phyloP scores from a whole-genome alignment of 176 grass and related monocot species.

The Thalia dealbata region DNA sequence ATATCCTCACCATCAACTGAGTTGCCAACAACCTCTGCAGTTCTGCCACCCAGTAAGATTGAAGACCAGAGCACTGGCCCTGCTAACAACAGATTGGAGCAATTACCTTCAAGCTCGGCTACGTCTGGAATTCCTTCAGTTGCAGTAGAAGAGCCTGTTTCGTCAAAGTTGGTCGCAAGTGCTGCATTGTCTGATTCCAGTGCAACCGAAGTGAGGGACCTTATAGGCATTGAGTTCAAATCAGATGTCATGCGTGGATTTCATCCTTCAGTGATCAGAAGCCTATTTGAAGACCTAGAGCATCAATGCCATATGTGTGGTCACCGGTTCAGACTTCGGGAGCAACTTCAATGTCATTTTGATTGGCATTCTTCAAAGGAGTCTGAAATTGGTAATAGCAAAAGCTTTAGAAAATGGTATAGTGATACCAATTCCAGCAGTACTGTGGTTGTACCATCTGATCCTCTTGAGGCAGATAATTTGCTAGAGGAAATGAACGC shows the following conservation, averaged over 20 bases:
- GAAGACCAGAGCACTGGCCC: constrained; percentile 7
- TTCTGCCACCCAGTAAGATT: constrained; percentile 21
- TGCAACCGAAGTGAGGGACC: constrained; percentile 23
- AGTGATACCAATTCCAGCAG: constrained; percentile 29
- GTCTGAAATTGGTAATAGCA: constrained; percentile 25
- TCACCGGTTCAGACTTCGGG: constrained; percentile 54
- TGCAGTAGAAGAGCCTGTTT: constrained; percentile 26
- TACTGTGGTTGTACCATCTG: constrained; percentile 29
- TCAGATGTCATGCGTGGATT: constrained; percentile 56
- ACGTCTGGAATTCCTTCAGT: not conserved
- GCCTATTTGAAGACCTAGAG: constrained; percentile 54
- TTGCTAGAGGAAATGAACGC: constrained; percentile 34
- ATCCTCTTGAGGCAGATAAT: constrained; percentile 18
- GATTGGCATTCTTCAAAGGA: constrained; percentile 33
- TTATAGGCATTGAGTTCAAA: constrained; percentile 72
- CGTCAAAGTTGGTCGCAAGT: constrained; percentile 17
- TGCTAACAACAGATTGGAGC: constrained; percentile 4
- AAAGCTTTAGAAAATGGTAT: constrained; percentile 72
- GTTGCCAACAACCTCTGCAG: constrained; percentile 22
- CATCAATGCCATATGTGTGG: constrained; percentile 71
- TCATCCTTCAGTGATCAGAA: constrained; percentile 52
- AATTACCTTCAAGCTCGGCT: constrained; percentile 21
- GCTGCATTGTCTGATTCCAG: constrained; percentile 17
- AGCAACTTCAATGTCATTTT: constrained; percentile 43
- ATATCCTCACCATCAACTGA: constrained; percentile 59